Evolutionary conservation across 1,139 yeast genomes (phyloP), one percentile per base, ranked within the genome.

Genomic region (Debaryomyces coudertii): DNA sequence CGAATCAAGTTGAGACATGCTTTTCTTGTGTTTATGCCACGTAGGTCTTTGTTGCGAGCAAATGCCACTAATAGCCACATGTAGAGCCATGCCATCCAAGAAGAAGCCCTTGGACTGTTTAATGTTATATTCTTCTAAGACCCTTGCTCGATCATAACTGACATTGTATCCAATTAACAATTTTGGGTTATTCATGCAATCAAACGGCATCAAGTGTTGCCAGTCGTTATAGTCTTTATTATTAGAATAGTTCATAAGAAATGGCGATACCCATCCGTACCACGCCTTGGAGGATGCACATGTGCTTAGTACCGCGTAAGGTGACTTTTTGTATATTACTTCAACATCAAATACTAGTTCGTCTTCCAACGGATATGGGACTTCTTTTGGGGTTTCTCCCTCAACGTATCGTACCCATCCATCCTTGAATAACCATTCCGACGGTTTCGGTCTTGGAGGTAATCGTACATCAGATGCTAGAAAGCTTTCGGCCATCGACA

Each of bases 261-360:
- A 82, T 0, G 99, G 99, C 0, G 97, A 90, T 1, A 90, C 84
- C 99, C 99, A 95, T 0, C 85, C 85, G 61, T 92, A 95, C 97
- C 98, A 90, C 0, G 97, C 96, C 15, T 77, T 70, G 0, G 76
- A 62, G 0, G 97, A 82, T 1, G 79, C 85, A 7, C 97, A 96
- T 0, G 90, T 82, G 1, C 97, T 97, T 65, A 95, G 62, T 0
- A 88, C 83, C 0, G 98, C 84, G 61, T 82, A 90, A 7, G 79
- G 80, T 0, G 95, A 81, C 1, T 80, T 63, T 52, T 89, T 85
- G 67, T 90, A 92, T 61, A 92, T 61, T 0, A 87, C 90, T 62
- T 95, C 99, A 6, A 89, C 93, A 65, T 95, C 99, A 63, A 93
- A 93, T 0, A 87, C 92, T 18, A 92, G 61, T 5, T 80, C 82